Percentiles rank a stretch among this genome's conserved stretches.
Evolutionary conservation across 2,329 filamentous ascomycete genomes (phyloP).

Genomic region (Trichothecium roseum): DNA sequence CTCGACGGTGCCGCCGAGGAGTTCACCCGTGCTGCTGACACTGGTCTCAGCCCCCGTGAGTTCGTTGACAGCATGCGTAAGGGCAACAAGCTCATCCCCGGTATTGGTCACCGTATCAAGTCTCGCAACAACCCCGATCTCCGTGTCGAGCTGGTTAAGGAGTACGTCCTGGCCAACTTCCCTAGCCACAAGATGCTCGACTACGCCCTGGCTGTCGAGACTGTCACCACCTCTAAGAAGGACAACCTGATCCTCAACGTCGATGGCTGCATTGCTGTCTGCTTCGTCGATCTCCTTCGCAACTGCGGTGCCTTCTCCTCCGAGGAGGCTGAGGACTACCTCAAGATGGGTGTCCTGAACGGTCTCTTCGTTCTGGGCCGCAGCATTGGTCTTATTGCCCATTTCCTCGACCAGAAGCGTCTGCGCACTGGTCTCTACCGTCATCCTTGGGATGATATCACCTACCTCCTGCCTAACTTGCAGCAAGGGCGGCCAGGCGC

Average conservation of each 20-base stretch:
- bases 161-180: slow-evolving; percentile 97
- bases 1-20: slow-evolving; percentile 96
- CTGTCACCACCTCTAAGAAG: slow-evolving; percentile 98
- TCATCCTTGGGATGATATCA: slow-evolving; percentile 98
- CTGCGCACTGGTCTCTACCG: slow-evolving; percentile 97
- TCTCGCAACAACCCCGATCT: slow-evolving; percentile 99
- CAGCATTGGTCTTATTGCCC: slow-evolving; percentile 97
- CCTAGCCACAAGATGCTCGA: slow-evolving; percentile 96
- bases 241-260: slow-evolving; percentile 99
- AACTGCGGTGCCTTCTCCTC: slow-evolving; percentile 94
- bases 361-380: slow-evolving; percentile 97
- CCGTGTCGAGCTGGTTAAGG: slow-evolving; percentile 98
- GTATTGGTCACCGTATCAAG: slow-evolving; percentile 99
- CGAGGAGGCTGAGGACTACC: slow-evolving; percentile 98
- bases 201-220: slow-evolving; percentile 93
- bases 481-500: slow-evolving; percentile 59
- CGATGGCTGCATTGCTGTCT: slow-evolving; percentile 94
- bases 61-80: slow-evolving; percentile 99
- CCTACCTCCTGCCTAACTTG: slow-evolving; percentile 80
- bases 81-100: slow-evolving; percentile 99
- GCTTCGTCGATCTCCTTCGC: slow-evolving; percentile 95
- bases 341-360: slow-evolving; percentile 98
- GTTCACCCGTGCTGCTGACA: slow-evolving; percentile 97
- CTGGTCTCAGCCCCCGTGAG: slow-evolving; percentile 94
- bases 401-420: slow-evolving; percentile 99